phyloP scores from a whole-genome alignment of 1,284 basidiomycete species.

The Cutaneotrichosporon curvatum region DNA sequence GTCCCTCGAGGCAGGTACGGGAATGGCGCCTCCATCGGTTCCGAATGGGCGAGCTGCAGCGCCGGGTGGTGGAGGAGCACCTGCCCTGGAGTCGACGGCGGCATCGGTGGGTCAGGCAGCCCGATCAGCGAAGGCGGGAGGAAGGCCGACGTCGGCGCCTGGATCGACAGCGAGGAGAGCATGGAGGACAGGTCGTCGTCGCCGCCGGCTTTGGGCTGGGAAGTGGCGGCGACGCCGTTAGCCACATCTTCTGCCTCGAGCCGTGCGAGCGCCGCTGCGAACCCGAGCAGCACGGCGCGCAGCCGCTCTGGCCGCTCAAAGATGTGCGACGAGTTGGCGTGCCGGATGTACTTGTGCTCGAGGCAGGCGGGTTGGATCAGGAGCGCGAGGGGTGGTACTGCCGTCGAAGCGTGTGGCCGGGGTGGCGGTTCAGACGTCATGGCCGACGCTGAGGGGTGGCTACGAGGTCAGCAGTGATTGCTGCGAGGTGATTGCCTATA shows the following conservation, averaged over 20 bases:
- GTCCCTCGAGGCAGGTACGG: conserved; percentile 23
- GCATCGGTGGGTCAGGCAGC: conserved; percentile 24
- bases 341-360: conserved; percentile 68
- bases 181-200: conserved; percentile 25
- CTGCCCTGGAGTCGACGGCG: conserved; percentile 23
- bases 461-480: not conserved
- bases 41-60: conserved; percentile 37
- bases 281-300: conserved; percentile 67
- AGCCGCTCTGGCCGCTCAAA: conserved; percentile 87
- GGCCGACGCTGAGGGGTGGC: not conserved
- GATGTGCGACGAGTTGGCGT: conserved; percentile 61
- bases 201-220: not conserved
- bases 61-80: conserved; percentile 40
- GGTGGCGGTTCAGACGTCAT: not conserved
- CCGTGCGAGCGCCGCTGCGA: conserved; percentile 67
- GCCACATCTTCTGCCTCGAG: conserved; percentile 52
- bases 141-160: conserved; percentile 10
- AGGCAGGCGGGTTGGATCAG: conserved; percentile 46
- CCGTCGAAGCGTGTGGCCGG: not conserved
- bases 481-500: no score
- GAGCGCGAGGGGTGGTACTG: conserved; percentile 26
- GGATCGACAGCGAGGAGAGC: conserved; percentile 30
- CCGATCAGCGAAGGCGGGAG: conserved; percentile 19
- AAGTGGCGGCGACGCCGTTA: not conserved
- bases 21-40: conserved; percentile 35